A percentile compares a stretch with the other conserved stretches of the same genome.
Evolutionary conservation across 2,329 filamentous ascomycete species (phyloP).

Genomic region (Aspergillus sp.): DNA sequence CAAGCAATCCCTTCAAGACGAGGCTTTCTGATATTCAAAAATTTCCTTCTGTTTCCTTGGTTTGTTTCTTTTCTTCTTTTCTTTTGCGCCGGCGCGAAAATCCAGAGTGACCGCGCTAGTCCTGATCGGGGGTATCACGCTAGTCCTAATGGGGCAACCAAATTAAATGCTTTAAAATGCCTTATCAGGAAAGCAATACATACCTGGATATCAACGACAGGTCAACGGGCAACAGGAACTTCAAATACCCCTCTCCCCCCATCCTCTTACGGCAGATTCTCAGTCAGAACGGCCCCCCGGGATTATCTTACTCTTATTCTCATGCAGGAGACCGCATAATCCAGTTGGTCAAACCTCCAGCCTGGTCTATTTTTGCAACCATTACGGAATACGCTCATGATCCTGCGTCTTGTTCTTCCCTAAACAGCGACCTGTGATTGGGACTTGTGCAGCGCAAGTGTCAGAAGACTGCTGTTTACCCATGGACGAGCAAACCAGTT

Average conservation of each 20-base stretch:
- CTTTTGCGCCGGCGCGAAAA: conserved; percentile 15
- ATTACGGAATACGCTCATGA: neutral
- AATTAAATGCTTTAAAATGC: neutral
- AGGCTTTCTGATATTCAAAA: neutral
- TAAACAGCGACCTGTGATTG: neutral
- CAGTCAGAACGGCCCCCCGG: neutral
- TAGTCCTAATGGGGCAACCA: neutral
- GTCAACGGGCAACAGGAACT: neutral
- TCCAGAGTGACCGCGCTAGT: conserved; percentile 15
- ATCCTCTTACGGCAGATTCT: neutral
- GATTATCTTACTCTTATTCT: neutral
- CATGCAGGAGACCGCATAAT: neutral
- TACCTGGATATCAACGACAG: neutral
- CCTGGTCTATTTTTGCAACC: neutral
- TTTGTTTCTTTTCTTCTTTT: conserved; percentile 4
- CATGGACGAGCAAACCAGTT: neutral
- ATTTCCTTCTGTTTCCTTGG: neutral
- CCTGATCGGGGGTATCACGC: conserved; percentile 2
- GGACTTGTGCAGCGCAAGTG: neutral
- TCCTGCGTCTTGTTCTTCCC: no score
- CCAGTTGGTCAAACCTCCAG: no score
- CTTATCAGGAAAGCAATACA: neutral
- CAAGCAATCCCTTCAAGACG: no score
- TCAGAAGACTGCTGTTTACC: neutral
- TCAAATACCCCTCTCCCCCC: neutral